Evolutionary conservation across 352 stramenopile species (phyloP).

Genomic region (Phytophthora sp.): DNA sequence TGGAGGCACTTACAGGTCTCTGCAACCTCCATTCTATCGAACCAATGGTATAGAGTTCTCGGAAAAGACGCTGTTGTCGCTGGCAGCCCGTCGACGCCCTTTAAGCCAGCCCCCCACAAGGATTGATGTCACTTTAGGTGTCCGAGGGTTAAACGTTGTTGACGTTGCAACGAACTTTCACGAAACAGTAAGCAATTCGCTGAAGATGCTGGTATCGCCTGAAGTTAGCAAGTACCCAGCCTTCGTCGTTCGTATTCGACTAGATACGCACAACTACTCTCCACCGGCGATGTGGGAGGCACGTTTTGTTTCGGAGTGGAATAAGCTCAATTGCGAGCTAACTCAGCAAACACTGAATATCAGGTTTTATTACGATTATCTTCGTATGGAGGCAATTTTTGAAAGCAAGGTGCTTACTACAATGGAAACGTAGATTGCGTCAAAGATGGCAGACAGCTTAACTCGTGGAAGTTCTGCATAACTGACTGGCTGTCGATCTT

Average conservation of each 20-base stretch:
- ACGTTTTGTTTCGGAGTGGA: slow-evolving; percentile 24
- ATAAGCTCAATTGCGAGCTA: slow-evolving; percentile 20
- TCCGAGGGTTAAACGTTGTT: slow-evolving; percentile 20
- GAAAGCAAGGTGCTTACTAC: not conserved
- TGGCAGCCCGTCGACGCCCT: not conserved
- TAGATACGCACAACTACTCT: slow-evolving; percentile 29
- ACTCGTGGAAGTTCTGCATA: too few relatives aligned
- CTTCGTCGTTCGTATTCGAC: slow-evolving; percentile 28
- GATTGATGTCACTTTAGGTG: slow-evolving; percentile 28
- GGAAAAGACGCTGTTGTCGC: slow-evolving; percentile 14
- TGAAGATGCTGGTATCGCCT: slow-evolving; percentile 1
- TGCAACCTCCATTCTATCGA: slow-evolving; percentile 19
- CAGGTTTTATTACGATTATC: slow-evolving; percentile 29
- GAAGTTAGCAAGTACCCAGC: slow-evolving; percentile 1
- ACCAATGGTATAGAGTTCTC: slow-evolving; percentile 26
- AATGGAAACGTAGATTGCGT: not conserved
- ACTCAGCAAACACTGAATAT: slow-evolving; percentile 8
- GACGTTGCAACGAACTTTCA: slow-evolving; percentile 25
- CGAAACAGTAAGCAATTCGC: slow-evolving; percentile 14
- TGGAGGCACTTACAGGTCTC: slow-evolving; percentile 14
- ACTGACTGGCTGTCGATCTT: too few relatives aligned
- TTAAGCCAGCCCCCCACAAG: slow-evolving; percentile 5
- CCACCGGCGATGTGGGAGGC: slow-evolving; percentile 19
- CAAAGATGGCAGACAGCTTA: slow-evolving; percentile 1
- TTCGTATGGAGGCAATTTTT: slow-evolving; percentile 8